phyloP scores from a whole-genome alignment of 768 basidiomycete species.

The Rhodosporidiobolus odoratus region DNA sequence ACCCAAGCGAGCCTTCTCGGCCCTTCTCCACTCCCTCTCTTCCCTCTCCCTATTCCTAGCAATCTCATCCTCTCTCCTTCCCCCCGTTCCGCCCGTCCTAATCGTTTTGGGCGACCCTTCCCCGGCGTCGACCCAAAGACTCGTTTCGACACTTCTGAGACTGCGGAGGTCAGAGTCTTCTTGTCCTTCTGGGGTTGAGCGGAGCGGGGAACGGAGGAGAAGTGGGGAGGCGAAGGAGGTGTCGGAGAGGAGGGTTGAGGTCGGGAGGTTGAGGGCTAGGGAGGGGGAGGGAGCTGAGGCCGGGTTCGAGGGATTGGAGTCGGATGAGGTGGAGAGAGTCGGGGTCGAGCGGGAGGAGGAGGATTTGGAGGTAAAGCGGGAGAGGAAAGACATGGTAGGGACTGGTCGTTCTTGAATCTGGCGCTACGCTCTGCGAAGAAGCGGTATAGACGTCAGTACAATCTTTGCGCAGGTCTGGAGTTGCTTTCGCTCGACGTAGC shows the following conservation, averaged over 20 bases:
- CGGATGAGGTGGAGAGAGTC: neutral
- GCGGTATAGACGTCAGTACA: neutral
- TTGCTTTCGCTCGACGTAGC: no score
- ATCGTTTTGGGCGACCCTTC: neutral
- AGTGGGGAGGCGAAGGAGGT: neutral
- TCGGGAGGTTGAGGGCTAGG: constrained; percentile 1
- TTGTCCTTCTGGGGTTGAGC: no score
- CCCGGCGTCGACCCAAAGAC: constrained; percentile 7
- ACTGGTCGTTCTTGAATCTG: no score
- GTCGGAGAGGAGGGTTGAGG: constrained; percentile 13
- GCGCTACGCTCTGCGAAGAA: neutral
- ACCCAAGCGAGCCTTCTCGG: constrained; percentile 8
- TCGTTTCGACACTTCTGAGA: neutral
- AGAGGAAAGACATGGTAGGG: constrained; percentile 11
- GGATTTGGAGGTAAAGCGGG: constrained; percentile 3
- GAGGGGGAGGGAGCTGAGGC: neutral
- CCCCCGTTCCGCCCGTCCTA: neutral
- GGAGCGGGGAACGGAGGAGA: neutral
- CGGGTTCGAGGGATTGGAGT: neutral
- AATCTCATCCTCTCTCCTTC: neutral
- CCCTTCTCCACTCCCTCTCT: constrained; percentile 1
- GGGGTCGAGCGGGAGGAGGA: neutral
- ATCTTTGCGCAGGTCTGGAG: neutral
- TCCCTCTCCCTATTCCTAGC: neutral
- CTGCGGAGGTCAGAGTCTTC: neutral